phyloP scores from a whole-genome alignment of 2,329 filamentous ascomycete species.

The Aspergillus latus region DNA sequence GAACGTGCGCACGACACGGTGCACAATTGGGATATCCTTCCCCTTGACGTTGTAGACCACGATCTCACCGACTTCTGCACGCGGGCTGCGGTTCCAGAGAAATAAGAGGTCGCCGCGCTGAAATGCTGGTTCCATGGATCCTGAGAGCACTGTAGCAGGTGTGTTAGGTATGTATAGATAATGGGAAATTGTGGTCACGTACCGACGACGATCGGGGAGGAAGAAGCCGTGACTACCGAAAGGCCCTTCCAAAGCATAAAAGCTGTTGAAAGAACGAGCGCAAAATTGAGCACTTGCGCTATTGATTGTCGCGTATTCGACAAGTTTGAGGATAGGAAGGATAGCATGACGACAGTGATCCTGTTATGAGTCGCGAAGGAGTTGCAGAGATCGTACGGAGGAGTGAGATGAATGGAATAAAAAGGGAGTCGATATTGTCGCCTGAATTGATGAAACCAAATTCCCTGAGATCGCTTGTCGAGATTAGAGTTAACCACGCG shows the following conservation, averaged over 20 bases:
- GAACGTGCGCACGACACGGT: constrained; percentile 76
- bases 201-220: constrained; percentile 67
- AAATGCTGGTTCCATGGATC: constrained; percentile 68
- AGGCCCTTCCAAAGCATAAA: constrained; percentile 97
- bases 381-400: constrained; percentile 11
- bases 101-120: constrained; percentile 64
- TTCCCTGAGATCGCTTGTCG: not conserved
- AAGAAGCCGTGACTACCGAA: constrained; percentile 72
- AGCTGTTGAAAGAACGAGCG: constrained; percentile 81
- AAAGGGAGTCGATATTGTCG: no score
- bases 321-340: constrained; percentile 57
- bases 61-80: constrained; percentile 69
- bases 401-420: not conserved
- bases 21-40: constrained; percentile 97
- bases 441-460: not conserved
- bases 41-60: constrained; percentile 82
- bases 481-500: not conserved
- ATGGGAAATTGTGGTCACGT: constrained; percentile 1
- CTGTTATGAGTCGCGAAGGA: not conserved
- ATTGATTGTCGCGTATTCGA: constrained; percentile 76
- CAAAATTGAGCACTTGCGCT: constrained; percentile 84
- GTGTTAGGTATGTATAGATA: not conserved
- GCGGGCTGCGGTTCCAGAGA: constrained; percentile 60
- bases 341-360: constrained; percentile 58
- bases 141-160: constrained; percentile 47